Evolutionary conservation across 805 yeast species (phyloP).

Genomic region (Teunomyces panamensis): DNA sequence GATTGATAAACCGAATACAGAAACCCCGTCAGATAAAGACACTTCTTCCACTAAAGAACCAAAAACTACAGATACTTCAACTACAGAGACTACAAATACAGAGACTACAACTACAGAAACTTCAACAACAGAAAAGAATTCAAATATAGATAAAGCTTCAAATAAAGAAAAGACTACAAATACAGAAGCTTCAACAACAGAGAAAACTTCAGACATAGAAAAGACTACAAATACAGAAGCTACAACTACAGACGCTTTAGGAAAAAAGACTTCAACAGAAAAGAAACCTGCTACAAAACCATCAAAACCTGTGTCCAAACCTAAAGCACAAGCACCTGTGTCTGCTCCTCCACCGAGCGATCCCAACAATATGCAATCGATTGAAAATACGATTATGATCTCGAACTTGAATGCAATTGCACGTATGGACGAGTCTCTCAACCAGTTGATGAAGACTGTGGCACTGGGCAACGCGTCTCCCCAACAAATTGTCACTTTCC

Average conservation of each 20-base stretch:
- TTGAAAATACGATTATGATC: slow-evolving; percentile 77
- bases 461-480: slow-evolving; percentile 78
- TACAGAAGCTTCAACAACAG: background rate
- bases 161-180: background rate
- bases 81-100: background rate
- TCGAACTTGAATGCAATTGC: slow-evolving; percentile 83
- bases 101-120: background rate
- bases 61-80: background rate
- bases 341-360: slow-evolving; percentile 5
- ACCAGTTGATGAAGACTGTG: slow-evolving; percentile 74
- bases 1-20: too few species aligned
- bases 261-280: background rate
- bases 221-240: background rate
- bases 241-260: background rate
- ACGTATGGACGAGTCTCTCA: slow-evolving; percentile 62
- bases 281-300: background rate
- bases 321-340: background rate
- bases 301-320: background rate
- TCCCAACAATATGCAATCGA: slow-evolving; percentile 46
- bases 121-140: background rate
- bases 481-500: slow-evolving; percentile 73
- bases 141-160: background rate
- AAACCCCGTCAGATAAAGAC: too few species aligned
- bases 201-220: background rate
- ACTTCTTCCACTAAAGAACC: background rate